These are phyloP conservation scores for Colletotrichum somersetense DNA, from an alignment of 2,329 filamentous ascomycete genomes.

Conservation along the genomic window DNA sequence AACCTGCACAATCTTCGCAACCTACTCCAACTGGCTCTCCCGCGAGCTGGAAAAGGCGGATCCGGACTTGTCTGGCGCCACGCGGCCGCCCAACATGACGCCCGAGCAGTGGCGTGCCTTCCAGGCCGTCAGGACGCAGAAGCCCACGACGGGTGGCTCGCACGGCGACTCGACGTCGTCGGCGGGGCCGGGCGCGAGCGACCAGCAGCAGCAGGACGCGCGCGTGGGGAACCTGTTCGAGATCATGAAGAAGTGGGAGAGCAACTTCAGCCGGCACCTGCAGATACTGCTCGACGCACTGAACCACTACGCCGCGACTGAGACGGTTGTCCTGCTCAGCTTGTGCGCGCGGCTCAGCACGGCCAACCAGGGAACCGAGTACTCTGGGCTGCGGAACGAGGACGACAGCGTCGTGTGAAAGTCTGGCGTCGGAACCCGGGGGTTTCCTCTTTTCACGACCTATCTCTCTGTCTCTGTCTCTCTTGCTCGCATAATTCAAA, in stretches of 20 bases:
- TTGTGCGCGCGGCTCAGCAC: constrained; percentile 86
- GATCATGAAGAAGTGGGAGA: constrained; percentile 90
- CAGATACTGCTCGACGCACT: constrained; percentile 94
- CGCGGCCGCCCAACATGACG: constrained; percentile 71
- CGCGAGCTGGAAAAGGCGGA: constrained; percentile 88
- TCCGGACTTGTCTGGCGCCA: constrained; percentile 75
- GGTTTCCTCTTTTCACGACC: neutral
- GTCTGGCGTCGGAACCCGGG: neutral
- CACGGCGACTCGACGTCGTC: constrained; percentile 51
- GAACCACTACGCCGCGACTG: constrained; percentile 97
- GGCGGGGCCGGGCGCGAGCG: constrained; percentile 48
- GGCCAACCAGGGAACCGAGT: constrained; percentile 81
- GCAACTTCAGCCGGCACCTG: constrained; percentile 90
- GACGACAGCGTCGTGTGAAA: constrained; percentile 57
- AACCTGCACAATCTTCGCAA: constrained; percentile 93
- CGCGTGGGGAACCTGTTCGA: constrained; percentile 84
- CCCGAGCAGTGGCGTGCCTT: constrained; percentile 71
- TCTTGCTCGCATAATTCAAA: constrained; percentile 9
- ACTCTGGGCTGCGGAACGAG: constrained; percentile 69
- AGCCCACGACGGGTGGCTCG: constrained; percentile 51
- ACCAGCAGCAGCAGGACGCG: constrained; percentile 51
- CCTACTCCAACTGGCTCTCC: constrained; percentile 88
- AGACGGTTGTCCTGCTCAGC: constrained; percentile 93
- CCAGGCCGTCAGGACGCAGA: constrained; percentile 61
- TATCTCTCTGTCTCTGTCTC: neutral